phyloP scores from a whole-genome alignment of 805 yeast species.

The Pichia deserticola region DNA sequence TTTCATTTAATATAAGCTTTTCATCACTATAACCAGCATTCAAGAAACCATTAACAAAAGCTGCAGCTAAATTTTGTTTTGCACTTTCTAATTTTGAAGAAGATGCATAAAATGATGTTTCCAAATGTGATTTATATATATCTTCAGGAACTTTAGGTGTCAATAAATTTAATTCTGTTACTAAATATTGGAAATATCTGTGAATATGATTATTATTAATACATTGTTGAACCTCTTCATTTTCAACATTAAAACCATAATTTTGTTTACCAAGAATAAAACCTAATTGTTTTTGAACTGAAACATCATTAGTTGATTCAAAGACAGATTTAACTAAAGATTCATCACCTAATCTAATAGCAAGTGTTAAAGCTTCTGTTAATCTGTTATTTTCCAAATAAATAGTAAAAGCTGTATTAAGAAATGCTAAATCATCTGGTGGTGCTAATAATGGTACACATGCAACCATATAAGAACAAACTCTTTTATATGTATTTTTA shows the following conservation, averaged over 20 bases:
- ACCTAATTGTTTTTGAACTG: constrained; percentile 83
- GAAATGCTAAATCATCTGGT: constrained; percentile 81
- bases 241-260: constrained; percentile 64
- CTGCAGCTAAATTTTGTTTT: constrained; percentile 87
- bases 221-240: constrained; percentile 73
- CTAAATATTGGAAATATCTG: constrained; percentile 72
- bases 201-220: constrained; percentile 72
- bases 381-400: constrained; percentile 72
- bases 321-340: constrained; percentile 72
- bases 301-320: constrained; percentile 64
- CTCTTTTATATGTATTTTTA: constrained; percentile 75
- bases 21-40: constrained; percentile 90
- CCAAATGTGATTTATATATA: constrained; percentile 84
- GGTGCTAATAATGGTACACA: constrained; percentile 96
- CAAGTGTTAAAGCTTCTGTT: constrained; percentile 85
- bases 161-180: constrained; percentile 78
- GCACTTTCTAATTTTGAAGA: constrained; percentile 74
- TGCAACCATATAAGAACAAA: constrained; percentile 87
- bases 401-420: constrained; percentile 82
- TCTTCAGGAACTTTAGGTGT: constrained; percentile 95
- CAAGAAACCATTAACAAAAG: constrained; percentile 88
- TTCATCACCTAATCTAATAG: constrained; percentile 82
- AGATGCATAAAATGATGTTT: constrained; percentile 49
- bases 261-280: constrained; percentile 83
- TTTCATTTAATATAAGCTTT: constrained; percentile 64